Percentiles rank a stretch among this genome's conserved stretches.
phyloP scores from a whole-genome alignment of 169 alveolate species.

The Hepatocystis sp. region DNA sequence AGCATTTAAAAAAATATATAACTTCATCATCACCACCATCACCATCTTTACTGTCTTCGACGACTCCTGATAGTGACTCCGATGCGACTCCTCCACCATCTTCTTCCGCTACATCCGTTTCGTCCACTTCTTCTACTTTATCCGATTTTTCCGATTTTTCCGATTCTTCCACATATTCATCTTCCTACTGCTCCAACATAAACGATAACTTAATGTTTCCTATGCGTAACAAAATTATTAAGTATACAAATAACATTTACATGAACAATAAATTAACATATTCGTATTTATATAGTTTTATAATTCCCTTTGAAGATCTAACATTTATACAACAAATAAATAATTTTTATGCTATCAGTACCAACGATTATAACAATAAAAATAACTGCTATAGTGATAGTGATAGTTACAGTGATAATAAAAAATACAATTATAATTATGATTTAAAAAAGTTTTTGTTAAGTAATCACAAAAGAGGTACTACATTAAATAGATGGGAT shows the following conservation, averaged over 20 bases:
- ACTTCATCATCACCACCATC: not conserved
- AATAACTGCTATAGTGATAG: not conserved
- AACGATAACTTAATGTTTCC: slow-evolving; percentile 10
- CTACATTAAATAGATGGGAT: no score
- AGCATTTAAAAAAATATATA: no score
- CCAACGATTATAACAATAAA: not conserved
- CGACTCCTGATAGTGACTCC: no score
- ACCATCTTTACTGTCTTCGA: slow-evolving; percentile 14
- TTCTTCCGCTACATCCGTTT: slow-evolving; percentile 1
- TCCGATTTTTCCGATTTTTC: slow-evolving; percentile 13
- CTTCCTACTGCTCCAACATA: slow-evolving; percentile 33
- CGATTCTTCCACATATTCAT: no score
- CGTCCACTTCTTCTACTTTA: slow-evolving; percentile 9
- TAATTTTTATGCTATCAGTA: slow-evolving; percentile 15
- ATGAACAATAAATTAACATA: slow-evolving; percentile 39
- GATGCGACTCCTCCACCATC: no score
- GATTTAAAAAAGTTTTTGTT: no score
- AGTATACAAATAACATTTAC: slow-evolving; percentile 39
- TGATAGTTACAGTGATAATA: no score
- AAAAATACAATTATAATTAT: no score
- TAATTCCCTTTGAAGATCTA: slow-evolving; percentile 55
- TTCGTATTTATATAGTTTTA: slow-evolving; percentile 58
- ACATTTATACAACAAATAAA: slow-evolving; percentile 42
- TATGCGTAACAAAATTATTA: slow-evolving; percentile 19
- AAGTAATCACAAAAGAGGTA: no score